Base-by-base conservation (phyloP, 2,329 filamentous ascomycete species). In the Penicillium sclerotiorum region DNA sequence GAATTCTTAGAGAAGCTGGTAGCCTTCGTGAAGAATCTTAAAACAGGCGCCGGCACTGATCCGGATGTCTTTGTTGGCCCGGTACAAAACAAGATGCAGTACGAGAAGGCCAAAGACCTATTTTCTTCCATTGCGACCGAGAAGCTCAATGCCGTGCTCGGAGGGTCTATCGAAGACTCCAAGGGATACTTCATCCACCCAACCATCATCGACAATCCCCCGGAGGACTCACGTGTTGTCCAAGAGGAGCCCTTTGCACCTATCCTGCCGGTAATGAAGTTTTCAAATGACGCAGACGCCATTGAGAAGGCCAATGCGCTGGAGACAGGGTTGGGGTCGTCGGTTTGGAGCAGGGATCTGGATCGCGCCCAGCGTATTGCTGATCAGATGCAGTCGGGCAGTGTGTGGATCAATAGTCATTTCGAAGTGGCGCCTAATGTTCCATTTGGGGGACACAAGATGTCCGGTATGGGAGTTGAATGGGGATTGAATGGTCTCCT, bases 11-110 rank as follows among this genome's bases (percentile, higher is more conserved):
- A 71, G 2, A 76, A 71, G 1, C 56, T 80, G 36, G 69, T 77
- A 5, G 69, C 73, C 33, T 74, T 78, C 28, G 76, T 77, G 28
- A 74, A 77, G 45, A 53, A 51, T 2, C 52, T 76, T 22, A 70
- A 71, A 42, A 60, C 73, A 36, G 77, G 72, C 59, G 49, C 66
- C 33, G 64, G 64, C 50, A 68, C 60, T 55, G 66, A 78, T 47
- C 74, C 68, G 42, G 71, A 71, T 35, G 73, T 77, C 36, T 64
- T 81, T 32, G 77, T 83, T 48, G 80, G 83, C 1, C 86, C 86
- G 0, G 68, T 88, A 2, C 83, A 85, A 52, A 88, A 88, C 67
- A 69, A 76, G 56, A 80, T 83, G 77, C 86, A 88, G 66, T 88
- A 78, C 61, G 80, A 85, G 39, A 78, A 78, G 20, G 81, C 84